Evolutionary conservation across 2,329 filamentous ascomycete genomes (phyloP).

Genomic region (Keithomyces neogunnii): DNA sequence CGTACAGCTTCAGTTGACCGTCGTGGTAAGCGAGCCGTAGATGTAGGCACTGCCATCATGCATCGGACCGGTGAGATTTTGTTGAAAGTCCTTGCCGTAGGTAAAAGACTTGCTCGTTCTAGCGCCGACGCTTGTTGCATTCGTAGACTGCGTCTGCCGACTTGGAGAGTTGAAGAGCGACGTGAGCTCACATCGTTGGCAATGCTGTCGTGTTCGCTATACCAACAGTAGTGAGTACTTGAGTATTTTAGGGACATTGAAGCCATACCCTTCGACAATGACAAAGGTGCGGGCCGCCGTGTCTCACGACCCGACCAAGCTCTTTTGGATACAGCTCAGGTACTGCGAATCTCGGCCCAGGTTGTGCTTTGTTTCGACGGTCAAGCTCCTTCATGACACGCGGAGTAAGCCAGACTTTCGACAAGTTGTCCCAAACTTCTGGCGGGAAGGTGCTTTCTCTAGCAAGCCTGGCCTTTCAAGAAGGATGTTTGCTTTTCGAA

Average conservation of each 20-base stretch:
- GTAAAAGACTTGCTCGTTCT: background rate
- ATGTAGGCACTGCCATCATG: conserved; percentile 28
- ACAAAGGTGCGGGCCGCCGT: background rate
- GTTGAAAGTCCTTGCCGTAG: background rate
- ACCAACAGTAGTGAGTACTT: background rate
- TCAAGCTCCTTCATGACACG: conserved; percentile 19
- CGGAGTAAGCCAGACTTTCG: conserved; percentile 17
- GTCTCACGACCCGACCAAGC: background rate
- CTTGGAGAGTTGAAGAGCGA: background rate
- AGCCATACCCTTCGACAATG: background rate
- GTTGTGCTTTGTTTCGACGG: conserved; percentile 11
- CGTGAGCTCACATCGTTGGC: background rate
- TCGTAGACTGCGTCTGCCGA: background rate
- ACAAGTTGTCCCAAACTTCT: conserved; percentile 13
- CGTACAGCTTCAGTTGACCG: conserved; percentile 9
- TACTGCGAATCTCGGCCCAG: background rate
- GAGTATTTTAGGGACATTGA: background rate
- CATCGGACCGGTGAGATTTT: conserved; percentile 10
- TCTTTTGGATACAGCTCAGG: background rate
- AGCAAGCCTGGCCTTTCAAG: background rate
- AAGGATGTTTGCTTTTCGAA: background rate
- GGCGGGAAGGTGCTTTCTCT: conserved; percentile 11
- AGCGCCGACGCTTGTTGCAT: background rate
- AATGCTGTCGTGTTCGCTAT: background rate
- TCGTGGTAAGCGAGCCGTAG: conserved; percentile 26